Percentiles rank a stretch among this genome's conserved stretches.
These are phyloP conservation scores for Pyrrhoderma lamaoense DNA, from an alignment of 1,284 basidiomycete genomes.

Conservation along the genomic window DNA sequence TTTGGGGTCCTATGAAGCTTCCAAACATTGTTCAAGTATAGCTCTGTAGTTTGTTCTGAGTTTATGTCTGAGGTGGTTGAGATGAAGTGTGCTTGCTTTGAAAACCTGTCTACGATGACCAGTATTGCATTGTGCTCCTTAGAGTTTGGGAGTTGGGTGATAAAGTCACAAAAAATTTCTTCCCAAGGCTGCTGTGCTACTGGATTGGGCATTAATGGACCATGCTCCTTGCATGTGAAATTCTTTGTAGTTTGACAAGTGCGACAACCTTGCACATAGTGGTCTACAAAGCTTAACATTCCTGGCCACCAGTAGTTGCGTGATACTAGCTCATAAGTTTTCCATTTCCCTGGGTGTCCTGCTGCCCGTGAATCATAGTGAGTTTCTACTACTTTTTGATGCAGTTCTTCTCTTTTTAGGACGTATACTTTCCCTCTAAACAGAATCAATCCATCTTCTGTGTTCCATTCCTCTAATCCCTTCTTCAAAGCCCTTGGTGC, in stretches of 20 bases:
- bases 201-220: conserved; percentile 19
- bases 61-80: no score
- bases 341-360: conserved; percentile 30
- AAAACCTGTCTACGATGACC: conserved; percentile 31
- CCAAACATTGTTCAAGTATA: conserved; percentile 4
- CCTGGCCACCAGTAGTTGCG: no score
- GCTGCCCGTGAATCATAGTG: conserved; percentile 15
- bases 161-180: conserved; percentile 17
- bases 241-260: conserved; percentile 20
- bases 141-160: conserved; percentile 25
- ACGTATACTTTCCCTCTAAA: conserved; percentile 8
- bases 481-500: conserved; percentile 24
- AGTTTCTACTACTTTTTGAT: no score
- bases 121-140: conserved; percentile 31
- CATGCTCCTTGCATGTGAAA: conserved; percentile 12
- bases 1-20: conserved; percentile 24
- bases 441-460: not conserved
- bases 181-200: no score
- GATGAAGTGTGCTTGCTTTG: conserved; percentile 28
- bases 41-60: no score
- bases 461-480: conserved; percentile 17
- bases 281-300: conserved; percentile 18
- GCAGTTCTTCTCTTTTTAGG: conserved; percentile 8
- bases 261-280: conserved; percentile 21
- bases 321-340: conserved; percentile 23